phyloP scores from a whole-genome alignment of 768 basidiomycete species.

The Phylloporus arenicola region DNA sequence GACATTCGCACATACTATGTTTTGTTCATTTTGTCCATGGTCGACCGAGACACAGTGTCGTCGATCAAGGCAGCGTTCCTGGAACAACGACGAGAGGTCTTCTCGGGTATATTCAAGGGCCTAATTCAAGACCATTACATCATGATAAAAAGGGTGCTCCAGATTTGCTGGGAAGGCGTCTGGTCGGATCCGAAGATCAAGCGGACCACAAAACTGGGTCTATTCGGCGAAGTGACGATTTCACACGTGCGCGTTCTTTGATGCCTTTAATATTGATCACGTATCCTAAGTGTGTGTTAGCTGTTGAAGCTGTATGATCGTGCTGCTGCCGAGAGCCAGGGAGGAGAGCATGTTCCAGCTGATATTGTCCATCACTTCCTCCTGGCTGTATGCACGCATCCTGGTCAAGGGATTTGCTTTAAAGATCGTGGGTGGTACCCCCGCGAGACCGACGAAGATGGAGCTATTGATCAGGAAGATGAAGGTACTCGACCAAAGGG shows the following conservation, averaged over 20 bases:
- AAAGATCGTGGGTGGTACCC: constrained; percentile 88
- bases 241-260: constrained; percentile 46
- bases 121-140: constrained; percentile 59
- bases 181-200: constrained; percentile 73
- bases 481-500: constrained; percentile 30
- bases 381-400: constrained; percentile 73
- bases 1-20: constrained; percentile 80
- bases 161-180: constrained; percentile 69
- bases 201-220: constrained; percentile 60
- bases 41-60: constrained; percentile 43
- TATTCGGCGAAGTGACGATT: constrained; percentile 66
- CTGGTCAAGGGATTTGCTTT: constrained; percentile 84
- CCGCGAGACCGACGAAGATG: constrained; percentile 49
- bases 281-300: constrained; percentile 29
- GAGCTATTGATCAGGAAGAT: constrained; percentile 34
- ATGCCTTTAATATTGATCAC: background rate
- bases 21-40: constrained; percentile 67
- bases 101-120: constrained; percentile 70
- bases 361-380: constrained; percentile 86
- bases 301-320: constrained; percentile 75
- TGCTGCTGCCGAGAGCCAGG: constrained; percentile 39
- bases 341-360: constrained; percentile 56
- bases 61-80: constrained; percentile 60
- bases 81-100: constrained; percentile 62
- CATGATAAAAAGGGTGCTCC: constrained; percentile 59